These are phyloP conservation scores for Flaveria brownii DNA, from an alignment of 129 eudicot genomes.

Conservation along the genomic window DNA sequence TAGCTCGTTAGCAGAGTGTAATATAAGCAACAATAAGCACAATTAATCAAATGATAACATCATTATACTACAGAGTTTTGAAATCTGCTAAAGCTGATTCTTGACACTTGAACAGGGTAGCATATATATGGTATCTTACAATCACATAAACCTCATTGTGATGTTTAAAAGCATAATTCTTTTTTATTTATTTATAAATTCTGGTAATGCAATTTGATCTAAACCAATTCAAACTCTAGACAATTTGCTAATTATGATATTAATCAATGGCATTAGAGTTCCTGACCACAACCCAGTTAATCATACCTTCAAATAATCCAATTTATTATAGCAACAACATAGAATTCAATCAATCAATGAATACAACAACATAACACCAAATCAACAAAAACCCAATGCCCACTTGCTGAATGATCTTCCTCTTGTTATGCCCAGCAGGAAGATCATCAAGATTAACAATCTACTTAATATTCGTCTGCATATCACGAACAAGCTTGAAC, in stretches of 20 bases:
- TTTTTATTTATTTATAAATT: no score
- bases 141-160: no score
- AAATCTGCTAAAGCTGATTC: not conserved
- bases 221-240: no score
- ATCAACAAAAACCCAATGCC: not conserved
- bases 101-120: no score
- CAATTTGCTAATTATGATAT: not conserved
- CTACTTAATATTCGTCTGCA: slow-evolving; percentile 80
- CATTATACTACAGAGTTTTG: not conserved
- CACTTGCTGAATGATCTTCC: slow-evolving; percentile 88
- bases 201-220: no score
- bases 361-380: not conserved
- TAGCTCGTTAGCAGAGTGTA: not conserved
- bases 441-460: slow-evolving; percentile 96
- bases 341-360: not conserved
- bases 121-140: no score
- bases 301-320: not conserved
- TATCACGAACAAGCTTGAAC: slow-evolving; percentile 79
- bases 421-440: slow-evolving; percentile 97
- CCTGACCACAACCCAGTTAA: not conserved
- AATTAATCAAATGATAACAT: not conserved
- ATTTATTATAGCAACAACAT: not conserved
- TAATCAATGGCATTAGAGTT: not conserved
- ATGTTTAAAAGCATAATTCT: no score
- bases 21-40: not conserved